A percentile compares a stretch with the other conserved stretches of the same genome.
Evolutionary conservation across 192 early-diverging fungal species (phyloP).

Genomic region (Mortierella claussenii): DNA sequence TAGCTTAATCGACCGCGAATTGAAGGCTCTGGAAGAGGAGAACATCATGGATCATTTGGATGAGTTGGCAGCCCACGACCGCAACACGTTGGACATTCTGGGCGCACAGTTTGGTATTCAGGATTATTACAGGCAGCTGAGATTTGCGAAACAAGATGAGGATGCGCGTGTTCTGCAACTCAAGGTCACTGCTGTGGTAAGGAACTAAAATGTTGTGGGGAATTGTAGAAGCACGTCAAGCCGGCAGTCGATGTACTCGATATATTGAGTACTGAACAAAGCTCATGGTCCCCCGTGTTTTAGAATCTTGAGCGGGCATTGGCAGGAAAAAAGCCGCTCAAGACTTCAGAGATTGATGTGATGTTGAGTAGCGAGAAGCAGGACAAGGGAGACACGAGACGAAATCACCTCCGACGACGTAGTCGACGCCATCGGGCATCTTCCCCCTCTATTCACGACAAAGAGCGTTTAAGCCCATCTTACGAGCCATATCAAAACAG

Average conservation of each 20-base stretch:
- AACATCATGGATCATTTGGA: conserved; percentile 46
- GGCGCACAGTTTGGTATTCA: conserved; percentile 23
- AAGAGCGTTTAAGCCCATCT: no score
- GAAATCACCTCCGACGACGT: no score
- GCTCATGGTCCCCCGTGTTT: neutral
- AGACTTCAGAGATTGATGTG: conserved; percentile 34
- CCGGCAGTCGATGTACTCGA: neutral
- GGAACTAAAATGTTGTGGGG: no score
- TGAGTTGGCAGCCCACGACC: conserved; percentile 13
- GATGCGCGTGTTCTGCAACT: conserved; percentile 32
- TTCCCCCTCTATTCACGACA: no score
- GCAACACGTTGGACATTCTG: conserved; percentile 20
- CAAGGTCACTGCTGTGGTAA: conserved; percentile 43
- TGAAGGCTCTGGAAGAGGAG: conserved; percentile 32
- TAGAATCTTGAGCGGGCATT: conserved; percentile 40
- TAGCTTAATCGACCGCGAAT: conserved; percentile 4
- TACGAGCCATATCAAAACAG: no score
- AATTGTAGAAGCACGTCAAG: neutral
- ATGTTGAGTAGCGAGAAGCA: no score
- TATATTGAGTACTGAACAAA: neutral
- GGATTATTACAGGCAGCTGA: conserved; percentile 25
- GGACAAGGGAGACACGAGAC: no score
- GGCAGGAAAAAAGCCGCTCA: conserved; percentile 40
- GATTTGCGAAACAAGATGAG: conserved; percentile 22
- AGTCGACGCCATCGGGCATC: no score